Conservation (phyloP, 352 stramenopile species). For the Aphanomyces cochlioides region DNA sequence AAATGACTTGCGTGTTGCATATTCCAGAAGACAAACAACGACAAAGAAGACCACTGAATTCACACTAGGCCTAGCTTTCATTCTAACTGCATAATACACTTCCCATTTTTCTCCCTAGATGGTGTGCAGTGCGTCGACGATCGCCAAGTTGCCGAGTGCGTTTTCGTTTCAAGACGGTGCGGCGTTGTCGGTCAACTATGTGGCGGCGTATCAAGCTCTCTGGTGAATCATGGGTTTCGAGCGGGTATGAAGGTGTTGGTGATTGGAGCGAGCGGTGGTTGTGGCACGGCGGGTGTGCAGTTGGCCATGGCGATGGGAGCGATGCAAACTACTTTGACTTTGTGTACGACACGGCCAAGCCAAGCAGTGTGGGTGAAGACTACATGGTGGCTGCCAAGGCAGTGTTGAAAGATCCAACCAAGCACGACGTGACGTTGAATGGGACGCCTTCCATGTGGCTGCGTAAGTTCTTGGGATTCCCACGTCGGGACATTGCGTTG, state of each 20-base stretch:
- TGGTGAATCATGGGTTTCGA: conserved; percentile 38
- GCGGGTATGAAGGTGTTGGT: conserved; percentile 43
- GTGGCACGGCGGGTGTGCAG: conserved; percentile 79
- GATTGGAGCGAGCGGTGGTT: conserved; percentile 67
- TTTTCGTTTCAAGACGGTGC: conserved; percentile 53
- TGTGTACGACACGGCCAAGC: too few species aligned
- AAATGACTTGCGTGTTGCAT: too few species aligned
- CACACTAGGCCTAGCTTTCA: too few species aligned
- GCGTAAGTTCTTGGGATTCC: conserved; percentile 1
- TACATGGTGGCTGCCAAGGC: neutral
- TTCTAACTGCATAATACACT: too few species aligned
- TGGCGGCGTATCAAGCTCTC: conserved; percentile 55
- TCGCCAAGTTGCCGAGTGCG: conserved; percentile 50
- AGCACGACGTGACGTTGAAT: conserved; percentile 24
- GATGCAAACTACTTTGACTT: conserved; percentile 37
- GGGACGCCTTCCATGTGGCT: conserved; percentile 11
- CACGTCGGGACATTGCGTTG: neutral
- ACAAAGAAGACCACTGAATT: too few species aligned
- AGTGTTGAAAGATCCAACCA: conserved; percentile 13
- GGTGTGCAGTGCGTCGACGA: conserved; percentile 39
- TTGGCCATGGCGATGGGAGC: conserved; percentile 78
- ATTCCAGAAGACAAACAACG: too few species aligned
- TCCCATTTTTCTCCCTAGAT: conserved; percentile 42
- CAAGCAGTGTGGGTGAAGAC: too few species aligned
- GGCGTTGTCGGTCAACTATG: conserved; percentile 44